Evolutionary conservation across 495 filamentous ascomycete genomes (phyloP).

Genomic region (Lasiosphaeria miniovina): DNA sequence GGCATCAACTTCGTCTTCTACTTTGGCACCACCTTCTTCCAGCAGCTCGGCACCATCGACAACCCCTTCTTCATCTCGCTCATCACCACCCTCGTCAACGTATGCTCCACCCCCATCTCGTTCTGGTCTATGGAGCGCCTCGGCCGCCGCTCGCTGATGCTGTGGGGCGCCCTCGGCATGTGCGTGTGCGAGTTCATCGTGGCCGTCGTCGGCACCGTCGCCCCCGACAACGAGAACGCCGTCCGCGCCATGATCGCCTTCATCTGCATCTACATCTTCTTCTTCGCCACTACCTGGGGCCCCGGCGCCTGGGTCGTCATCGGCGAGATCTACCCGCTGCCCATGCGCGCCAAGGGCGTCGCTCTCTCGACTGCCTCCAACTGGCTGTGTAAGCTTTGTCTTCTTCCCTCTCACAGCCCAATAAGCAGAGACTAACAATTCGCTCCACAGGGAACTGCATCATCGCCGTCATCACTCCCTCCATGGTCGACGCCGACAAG

Average conservation of each 20-base stretch:
- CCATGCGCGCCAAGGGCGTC: constrained; percentile 76
- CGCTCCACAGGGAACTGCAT: constrained; percentile 56
- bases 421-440: constrained; percentile 3
- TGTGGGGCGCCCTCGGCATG: constrained; percentile 77
- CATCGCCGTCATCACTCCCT: constrained; percentile 70
- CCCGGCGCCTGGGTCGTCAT: constrained; percentile 79
- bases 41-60: constrained; percentile 62
- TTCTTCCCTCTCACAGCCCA: too few relatives aligned
- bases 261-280: constrained; percentile 81
- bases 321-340: constrained; percentile 81
- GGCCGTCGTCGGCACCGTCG: constrained; percentile 64
- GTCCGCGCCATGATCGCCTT: constrained; percentile 68
- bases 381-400: constrained; percentile 47
- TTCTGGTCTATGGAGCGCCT: constrained; percentile 78
- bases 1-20: constrained; percentile 88
- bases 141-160: constrained; percentile 73
- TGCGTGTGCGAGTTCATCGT: constrained; percentile 79
- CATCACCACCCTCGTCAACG: constrained; percentile 81
- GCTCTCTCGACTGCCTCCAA: constrained; percentile 78
- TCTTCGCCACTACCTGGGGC: constrained; percentile 78
- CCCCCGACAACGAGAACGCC: constrained; percentile 49
- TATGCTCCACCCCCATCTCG: constrained; percentile 71
- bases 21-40: constrained; percentile 78
- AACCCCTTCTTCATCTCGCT: constrained; percentile 78
- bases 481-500: constrained; percentile 68